phyloP scores from a whole-genome alignment of 306 rosid species.

The Cicer pinnatifidum region DNA sequence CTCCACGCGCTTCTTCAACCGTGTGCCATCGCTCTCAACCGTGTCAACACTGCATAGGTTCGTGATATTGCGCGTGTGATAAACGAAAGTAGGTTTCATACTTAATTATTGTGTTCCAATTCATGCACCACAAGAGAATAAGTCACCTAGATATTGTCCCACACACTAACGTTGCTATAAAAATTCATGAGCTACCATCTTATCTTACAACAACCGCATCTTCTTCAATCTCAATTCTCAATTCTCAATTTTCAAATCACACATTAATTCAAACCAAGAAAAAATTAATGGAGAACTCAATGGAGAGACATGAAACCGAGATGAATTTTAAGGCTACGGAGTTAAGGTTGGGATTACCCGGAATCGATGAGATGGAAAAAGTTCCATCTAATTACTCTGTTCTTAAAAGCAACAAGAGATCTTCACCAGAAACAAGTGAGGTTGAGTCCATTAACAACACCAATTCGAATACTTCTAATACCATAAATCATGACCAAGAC shows the following conservation, averaged over 20 bases:
- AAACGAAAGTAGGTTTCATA: slow-evolving; percentile 9
- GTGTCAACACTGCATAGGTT: slow-evolving; percentile 45
- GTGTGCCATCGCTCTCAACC: not conserved
- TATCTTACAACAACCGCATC: slow-evolving; percentile 37
- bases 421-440: slow-evolving; percentile 50
- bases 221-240: slow-evolving; percentile 31
- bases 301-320: slow-evolving; percentile 39
- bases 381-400: slow-evolving; percentile 31
- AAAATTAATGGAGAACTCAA: slow-evolving; percentile 15
- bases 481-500: slow-evolving; percentile 36
- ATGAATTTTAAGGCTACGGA: slow-evolving; percentile 63
- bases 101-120: slow-evolving; percentile 36
- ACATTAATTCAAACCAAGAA: not conserved
- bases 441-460: slow-evolving; percentile 47
- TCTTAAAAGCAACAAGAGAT: slow-evolving; percentile 61
- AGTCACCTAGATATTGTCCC: slow-evolving; percentile 52
- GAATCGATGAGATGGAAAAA: slow-evolving; percentile 51
- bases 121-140: slow-evolving; percentile 54
- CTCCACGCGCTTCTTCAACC: slow-evolving; percentile 38
- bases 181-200: slow-evolving; percentile 32
- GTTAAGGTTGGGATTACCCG: slow-evolving; percentile 76
- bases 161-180: slow-evolving; percentile 46
- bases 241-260: not conserved
- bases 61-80: slow-evolving; percentile 49
- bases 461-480: slow-evolving; percentile 26